Evolutionary conservation across 192 early-diverging fungal species (phyloP).

Genomic region (Diversispora epigaea): DNA sequence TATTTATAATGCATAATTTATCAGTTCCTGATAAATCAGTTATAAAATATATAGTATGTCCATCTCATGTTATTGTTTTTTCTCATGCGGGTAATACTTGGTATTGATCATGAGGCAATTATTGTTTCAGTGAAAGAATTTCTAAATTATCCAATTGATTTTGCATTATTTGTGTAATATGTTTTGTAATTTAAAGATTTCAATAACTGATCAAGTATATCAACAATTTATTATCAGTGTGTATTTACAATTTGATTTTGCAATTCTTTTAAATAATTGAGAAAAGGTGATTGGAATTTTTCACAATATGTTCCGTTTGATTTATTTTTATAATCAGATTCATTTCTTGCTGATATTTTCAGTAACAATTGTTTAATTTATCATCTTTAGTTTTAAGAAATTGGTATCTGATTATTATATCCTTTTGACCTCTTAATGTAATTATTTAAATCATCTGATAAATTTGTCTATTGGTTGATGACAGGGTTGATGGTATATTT

Average conservation of each 20-base stretch:
- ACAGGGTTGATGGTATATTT: background rate
- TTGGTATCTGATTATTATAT: background rate
- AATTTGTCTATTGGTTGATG: no score
- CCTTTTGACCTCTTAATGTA: background rate
- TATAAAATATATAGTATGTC: background rate
- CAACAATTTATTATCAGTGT: background rate
- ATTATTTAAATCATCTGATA: background rate
- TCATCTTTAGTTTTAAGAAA: background rate
- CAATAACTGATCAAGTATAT: background rate
- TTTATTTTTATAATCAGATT: background rate
- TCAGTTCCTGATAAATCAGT: background rate
- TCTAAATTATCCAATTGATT: constrained; percentile 3
- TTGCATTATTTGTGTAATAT: background rate
- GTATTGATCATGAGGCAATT: no score
- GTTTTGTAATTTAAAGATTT: background rate
- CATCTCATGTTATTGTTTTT: background rate
- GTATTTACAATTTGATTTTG: no score
- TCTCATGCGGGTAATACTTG: background rate
- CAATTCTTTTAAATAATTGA: no score
- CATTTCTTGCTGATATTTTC: background rate
- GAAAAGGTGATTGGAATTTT: background rate
- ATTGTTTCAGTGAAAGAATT: no score
- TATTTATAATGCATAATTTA: no score
- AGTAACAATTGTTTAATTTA: background rate
- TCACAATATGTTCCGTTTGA: background rate